Conservation (phyloP, 805 yeast species). For the Myxozyma melibiosi region DNA sequence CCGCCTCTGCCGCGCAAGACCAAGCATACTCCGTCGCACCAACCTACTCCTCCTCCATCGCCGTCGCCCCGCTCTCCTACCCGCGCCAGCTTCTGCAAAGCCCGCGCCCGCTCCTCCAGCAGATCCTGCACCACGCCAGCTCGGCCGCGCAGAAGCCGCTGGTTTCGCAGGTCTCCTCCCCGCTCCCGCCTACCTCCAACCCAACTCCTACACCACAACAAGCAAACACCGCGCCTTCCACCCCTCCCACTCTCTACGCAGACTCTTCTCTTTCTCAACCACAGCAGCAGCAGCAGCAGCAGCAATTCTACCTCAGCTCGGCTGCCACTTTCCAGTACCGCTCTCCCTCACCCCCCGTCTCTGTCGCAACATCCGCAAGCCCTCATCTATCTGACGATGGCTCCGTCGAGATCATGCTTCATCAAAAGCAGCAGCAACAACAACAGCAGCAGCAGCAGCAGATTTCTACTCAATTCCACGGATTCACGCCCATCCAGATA, state of each 20-base stretch:
- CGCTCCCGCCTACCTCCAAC: too few relatives aligned
- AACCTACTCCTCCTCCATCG: too few relatives aligned
- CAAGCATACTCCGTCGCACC: neutral
- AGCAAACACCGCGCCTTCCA: neutral
- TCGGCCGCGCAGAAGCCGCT: too few relatives aligned
- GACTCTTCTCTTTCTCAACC: neutral
- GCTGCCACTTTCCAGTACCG: neutral
- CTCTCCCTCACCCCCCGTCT: slow-evolving; percentile 2
- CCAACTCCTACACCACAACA: too few relatives aligned
- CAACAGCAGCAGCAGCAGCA: slow-evolving; percentile 8
- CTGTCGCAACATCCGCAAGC: neutral
- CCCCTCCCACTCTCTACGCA: neutral
- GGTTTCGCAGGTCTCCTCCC: too few relatives aligned
- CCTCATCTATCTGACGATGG: slow-evolving; percentile 8
- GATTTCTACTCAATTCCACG: neutral
- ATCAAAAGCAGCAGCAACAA: slow-evolving; percentile 6
- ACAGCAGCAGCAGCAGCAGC: too few relatives aligned
- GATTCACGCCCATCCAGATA: neutral
- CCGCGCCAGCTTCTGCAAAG: too few relatives aligned
- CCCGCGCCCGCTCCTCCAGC: too few relatives aligned
- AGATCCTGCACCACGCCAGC: too few relatives aligned
- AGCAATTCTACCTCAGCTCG: neutral
- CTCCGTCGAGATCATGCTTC: neutral
- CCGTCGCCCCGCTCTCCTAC: too few relatives aligned
- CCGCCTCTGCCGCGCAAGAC: neutral